These are phyloP conservation scores for Amniculicola lignicola DNA, from an alignment of 495 filamentous ascomycete species.

Conservation along the genomic window DNA sequence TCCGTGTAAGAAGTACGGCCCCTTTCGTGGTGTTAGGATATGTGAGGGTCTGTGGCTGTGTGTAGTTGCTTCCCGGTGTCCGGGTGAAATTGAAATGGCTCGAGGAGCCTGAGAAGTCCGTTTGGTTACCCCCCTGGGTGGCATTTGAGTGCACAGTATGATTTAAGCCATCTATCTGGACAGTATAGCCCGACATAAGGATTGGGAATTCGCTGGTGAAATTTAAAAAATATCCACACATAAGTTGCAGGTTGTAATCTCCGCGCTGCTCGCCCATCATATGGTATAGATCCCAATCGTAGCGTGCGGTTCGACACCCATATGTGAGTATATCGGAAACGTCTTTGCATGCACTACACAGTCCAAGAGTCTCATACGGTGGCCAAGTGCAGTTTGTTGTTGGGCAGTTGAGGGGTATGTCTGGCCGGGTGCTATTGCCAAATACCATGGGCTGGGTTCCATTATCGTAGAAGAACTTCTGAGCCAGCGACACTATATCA, in stretches of 20 bases:
- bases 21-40: neutral
- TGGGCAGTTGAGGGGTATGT: slow-evolving; percentile 16
- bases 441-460: slow-evolving; percentile 9
- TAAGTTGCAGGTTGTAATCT: no score
- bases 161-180: no score
- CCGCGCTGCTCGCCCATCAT: neutral
- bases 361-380: slow-evolving; percentile 9
- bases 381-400: slow-evolving; percentile 22
- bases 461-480: slow-evolving; percentile 16
- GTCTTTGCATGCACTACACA: slow-evolving; percentile 10
- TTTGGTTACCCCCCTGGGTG: no score
- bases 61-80: no score
- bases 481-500: neutral
- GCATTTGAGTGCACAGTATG: no score
- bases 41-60: no score
- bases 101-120: no score
- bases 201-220: slow-evolving; percentile 10
- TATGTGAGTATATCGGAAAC: slow-evolving; percentile 10
- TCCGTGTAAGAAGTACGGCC: slow-evolving; percentile 12
- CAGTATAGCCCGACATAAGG: slow-evolving; percentile 20
- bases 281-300: neutral
- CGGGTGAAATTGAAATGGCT: no score
- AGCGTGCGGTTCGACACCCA: neutral
- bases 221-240: slow-evolving; percentile 18
- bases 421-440: slow-evolving; percentile 10